Conservation (phyloP, 768 basidiomycete species). For the Paxillus ammoniavirescens region DNA sequence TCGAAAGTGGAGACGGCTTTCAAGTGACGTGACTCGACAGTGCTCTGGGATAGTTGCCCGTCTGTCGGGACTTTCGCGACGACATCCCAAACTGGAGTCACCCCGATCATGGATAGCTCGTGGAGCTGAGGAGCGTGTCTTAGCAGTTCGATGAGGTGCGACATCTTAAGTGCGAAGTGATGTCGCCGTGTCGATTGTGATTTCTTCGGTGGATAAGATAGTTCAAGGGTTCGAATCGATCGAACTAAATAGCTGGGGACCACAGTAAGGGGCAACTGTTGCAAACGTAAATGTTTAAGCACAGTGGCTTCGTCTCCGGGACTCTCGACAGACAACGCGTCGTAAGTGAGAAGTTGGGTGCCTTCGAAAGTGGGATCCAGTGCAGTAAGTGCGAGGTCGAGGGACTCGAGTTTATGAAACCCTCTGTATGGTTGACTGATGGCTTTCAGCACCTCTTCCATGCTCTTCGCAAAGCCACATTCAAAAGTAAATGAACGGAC, state of each 20-base stretch:
- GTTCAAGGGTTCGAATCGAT: slow-evolving; percentile 41
- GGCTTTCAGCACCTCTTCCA: slow-evolving; percentile 24
- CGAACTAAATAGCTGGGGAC: slow-evolving; percentile 37
- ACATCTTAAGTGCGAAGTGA: slow-evolving; percentile 39
- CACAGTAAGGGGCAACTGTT: slow-evolving; percentile 40
- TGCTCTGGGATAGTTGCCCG: slow-evolving; percentile 6
- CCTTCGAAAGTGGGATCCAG: slow-evolving; percentile 27
- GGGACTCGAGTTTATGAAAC: slow-evolving; percentile 26
- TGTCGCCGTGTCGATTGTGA: slow-evolving; percentile 16
- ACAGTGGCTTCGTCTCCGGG: neutral
- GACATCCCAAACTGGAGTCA: slow-evolving; percentile 41
- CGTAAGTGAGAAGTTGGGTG: slow-evolving; percentile 22
- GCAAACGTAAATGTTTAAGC: slow-evolving; percentile 38
- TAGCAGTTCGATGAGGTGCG: slow-evolving; percentile 38
- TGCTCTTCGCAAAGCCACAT: slow-evolving; percentile 29
- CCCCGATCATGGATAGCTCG: slow-evolving; percentile 42
- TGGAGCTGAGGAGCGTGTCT: slow-evolving; percentile 38
- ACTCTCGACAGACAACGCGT: slow-evolving; percentile 13
- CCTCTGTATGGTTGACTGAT: slow-evolving; percentile 12
- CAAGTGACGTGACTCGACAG: slow-evolving; percentile 5
- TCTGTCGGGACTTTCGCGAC: slow-evolving; percentile 9
- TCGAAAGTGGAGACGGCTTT: slow-evolving; percentile 23
- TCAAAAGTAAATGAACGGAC: slow-evolving; percentile 35
- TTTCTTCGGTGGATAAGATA: slow-evolving; percentile 38
- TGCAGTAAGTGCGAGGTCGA: slow-evolving; percentile 28